These are phyloP conservation scores for Aspergillus baeticus DNA, from an alignment of 495 filamentous ascomycete genomes.

Conservation along the genomic window DNA sequence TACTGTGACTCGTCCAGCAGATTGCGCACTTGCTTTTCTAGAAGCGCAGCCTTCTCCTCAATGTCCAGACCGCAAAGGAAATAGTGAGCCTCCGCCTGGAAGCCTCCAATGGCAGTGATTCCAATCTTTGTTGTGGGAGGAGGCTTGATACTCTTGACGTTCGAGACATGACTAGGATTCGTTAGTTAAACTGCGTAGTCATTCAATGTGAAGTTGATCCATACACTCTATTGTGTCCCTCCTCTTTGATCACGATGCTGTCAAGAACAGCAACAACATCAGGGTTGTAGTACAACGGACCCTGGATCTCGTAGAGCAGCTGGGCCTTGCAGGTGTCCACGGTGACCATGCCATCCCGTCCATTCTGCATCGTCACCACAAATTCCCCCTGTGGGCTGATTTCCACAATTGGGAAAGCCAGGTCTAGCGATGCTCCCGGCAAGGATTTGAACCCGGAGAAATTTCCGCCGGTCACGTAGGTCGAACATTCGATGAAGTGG, in stretches of 20 bases:
- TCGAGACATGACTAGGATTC: neutral
- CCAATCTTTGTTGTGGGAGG: neutral
- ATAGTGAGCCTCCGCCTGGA: slow-evolving; percentile 18
- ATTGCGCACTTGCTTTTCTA: slow-evolving; percentile 11
- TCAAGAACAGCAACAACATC: slow-evolving; percentile 51
- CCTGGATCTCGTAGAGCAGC: slow-evolving; percentile 54
- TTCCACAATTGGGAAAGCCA: slow-evolving; percentile 46
- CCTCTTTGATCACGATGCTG: no score
- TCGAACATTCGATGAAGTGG: no score
- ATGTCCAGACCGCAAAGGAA: slow-evolving; percentile 46
- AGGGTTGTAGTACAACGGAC: slow-evolving; percentile 43
- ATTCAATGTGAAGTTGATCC: no score
- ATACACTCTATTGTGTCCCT: no score
- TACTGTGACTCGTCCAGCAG: neutral
- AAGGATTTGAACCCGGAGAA: slow-evolving; percentile 46
- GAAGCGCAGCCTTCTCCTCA: slow-evolving; percentile 38
- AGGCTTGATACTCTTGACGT: neutral
- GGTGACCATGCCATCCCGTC: slow-evolving; percentile 15
- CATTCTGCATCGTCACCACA: slow-evolving; percentile 18
- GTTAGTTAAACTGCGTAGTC: no score
- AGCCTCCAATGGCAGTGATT: slow-evolving; percentile 6
- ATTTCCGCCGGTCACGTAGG: slow-evolving; percentile 46
- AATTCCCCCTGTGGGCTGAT: slow-evolving; percentile 34
- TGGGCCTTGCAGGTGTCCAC: slow-evolving; percentile 43
- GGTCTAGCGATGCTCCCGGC: neutral